Evolutionary conservation across 2,329 filamentous ascomycete species (phyloP).

Genomic region (Stromatinia cepivora): DNA sequence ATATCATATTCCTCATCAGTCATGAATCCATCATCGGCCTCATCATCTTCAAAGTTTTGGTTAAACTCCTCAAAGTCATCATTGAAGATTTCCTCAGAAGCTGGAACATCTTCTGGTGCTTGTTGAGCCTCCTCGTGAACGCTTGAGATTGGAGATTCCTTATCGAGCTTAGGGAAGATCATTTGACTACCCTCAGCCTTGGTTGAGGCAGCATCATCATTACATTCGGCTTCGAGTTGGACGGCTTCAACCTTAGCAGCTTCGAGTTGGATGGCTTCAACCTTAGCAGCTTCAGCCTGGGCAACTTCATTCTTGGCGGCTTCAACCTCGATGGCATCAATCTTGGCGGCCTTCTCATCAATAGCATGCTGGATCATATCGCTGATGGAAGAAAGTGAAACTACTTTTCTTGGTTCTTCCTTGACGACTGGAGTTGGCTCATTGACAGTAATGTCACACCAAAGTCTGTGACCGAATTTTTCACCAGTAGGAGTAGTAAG

Average conservation of each 20-base stretch:
- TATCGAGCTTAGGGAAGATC: constrained; percentile 96
- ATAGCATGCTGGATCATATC: background rate
- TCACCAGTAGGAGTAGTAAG: constrained; percentile 77
- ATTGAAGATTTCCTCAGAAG: constrained; percentile 42
- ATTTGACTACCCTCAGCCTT: constrained; percentile 62
- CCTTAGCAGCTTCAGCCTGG: background rate
- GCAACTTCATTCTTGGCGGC: background rate
- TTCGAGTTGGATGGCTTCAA: background rate
- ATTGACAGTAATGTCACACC: constrained; percentile 84
- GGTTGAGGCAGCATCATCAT: background rate
- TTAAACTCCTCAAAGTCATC: constrained; percentile 51
- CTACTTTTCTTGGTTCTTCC: constrained; percentile 43
- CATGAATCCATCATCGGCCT: constrained; percentile 75
- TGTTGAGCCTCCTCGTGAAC: constrained; percentile 62
- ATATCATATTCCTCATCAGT: constrained; percentile 99
- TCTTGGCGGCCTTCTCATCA: background rate
- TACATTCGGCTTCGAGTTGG: background rate
- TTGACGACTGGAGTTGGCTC: constrained; percentile 37
- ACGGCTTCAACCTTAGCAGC: background rate
- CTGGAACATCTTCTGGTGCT: constrained; percentile 48
- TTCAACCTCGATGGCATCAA: background rate
- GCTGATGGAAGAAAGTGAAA: too few relatives aligned
- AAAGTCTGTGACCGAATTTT: constrained; percentile 89
- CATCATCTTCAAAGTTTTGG: constrained; percentile 56
- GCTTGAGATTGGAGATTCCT: constrained; percentile 83